phyloP scores from a whole-genome alignment of 257 asterid genomes.

The Leonotis leonurus region DNA sequence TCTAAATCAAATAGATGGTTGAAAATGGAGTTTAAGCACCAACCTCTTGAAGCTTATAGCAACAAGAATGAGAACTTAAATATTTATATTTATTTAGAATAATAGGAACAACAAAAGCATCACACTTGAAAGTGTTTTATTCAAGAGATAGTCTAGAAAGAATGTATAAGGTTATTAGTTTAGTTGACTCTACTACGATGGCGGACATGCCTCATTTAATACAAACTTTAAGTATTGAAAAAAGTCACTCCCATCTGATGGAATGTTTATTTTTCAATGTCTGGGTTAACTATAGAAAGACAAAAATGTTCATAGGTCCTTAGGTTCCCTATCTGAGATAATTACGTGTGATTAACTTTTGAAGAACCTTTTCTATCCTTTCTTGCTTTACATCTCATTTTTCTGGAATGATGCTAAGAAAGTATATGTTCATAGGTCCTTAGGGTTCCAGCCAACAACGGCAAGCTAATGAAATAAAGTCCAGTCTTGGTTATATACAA shows the following conservation, averaged over 20 bases:
- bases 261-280: neutral
- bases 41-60: slow-evolving; percentile 5
- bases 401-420: slow-evolving; percentile 6
- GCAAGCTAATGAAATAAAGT: neutral
- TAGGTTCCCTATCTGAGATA: neutral
- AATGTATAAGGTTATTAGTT: neutral
- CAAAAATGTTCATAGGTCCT: neutral
- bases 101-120: neutral
- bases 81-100: no score
- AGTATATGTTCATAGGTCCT: no score
- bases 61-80: neutral
- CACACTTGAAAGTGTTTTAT: neutral
- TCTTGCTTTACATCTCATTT: slow-evolving; percentile 1
- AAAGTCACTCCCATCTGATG: neutral
- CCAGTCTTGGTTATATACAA: neutral
- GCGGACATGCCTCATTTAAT: neutral
- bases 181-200: neutral
- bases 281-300: neutral
- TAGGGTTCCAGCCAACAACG: slow-evolving; percentile 2
- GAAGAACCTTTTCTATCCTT: slow-evolving; percentile 2
- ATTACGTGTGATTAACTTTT: neutral
- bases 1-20: neutral
- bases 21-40: neutral
- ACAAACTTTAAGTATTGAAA: neutral
- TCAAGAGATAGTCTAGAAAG: neutral